Conservation (phyloP, 345 rosid species). For the Ricinus communis region DNA sequence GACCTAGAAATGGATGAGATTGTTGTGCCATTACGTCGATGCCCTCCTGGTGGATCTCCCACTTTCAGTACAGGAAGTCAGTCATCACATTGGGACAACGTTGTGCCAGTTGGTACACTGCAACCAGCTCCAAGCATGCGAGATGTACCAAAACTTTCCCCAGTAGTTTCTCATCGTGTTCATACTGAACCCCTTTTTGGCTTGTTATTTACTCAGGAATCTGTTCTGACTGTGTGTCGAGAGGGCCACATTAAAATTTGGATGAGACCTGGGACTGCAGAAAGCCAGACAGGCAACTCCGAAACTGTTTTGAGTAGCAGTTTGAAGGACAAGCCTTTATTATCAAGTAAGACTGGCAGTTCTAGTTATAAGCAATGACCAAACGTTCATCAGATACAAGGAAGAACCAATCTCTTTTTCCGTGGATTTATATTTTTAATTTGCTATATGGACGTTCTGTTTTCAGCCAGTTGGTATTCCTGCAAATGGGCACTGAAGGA, state of each 20-base stretch:
- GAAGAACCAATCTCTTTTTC: constrained; percentile 16
- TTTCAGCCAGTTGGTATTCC: constrained; percentile 29
- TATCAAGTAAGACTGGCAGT: constrained; percentile 56
- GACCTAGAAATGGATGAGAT: constrained; percentile 98
- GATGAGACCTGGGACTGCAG: constrained; percentile 76
- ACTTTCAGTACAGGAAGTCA: constrained; percentile 96
- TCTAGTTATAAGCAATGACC: constrained; percentile 68
- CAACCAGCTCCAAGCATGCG: constrained; percentile 94
- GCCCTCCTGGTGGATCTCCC: constrained; percentile 93
- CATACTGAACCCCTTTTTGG: constrained; percentile 96
- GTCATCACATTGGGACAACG: constrained; percentile 96
- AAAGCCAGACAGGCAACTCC: constrained; percentile 54
- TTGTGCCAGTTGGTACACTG: constrained; percentile 66
- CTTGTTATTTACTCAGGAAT: constrained; percentile 81
- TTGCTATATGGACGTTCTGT: constrained; percentile 29
- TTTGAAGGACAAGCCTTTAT: constrained; percentile 62
- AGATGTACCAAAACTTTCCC: constrained; percentile 91
- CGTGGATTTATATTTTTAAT: constrained; percentile 32
- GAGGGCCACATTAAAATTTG: constrained; percentile 96
- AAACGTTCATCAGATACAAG: constrained; percentile 24
- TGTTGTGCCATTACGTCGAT: constrained; percentile 87
- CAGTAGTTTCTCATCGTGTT: constrained; percentile 81
- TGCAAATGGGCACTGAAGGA: constrained; percentile 24
- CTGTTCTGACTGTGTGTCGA: constrained; percentile 80
- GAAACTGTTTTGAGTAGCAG: constrained; percentile 59